Base-by-base conservation (phyloP, 305 asterid genomes). In the Solanum chacoense region DNA sequence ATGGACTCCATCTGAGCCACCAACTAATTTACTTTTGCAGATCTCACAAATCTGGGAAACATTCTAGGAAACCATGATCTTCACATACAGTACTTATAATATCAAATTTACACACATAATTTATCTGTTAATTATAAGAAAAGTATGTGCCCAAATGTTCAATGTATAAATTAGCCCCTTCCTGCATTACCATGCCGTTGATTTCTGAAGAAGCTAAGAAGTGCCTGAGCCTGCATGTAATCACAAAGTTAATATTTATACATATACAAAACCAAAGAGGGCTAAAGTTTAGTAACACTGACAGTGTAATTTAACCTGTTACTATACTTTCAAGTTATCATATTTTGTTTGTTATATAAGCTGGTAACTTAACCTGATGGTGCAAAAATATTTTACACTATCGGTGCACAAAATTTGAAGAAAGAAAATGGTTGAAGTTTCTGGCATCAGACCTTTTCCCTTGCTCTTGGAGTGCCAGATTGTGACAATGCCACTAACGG, bases 391-490 rank as follows among this genome's bases (percentile, higher is more conserved):
- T 81, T 16, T 6, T 11, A 79, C 13, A 29, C 40, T 18, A 29
- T 80, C 29, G 5, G 28, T 50, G 12, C 73, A 31, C 20, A 50
- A 32, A 45, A 45, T 9, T 28, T 81, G 67, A 42, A 81, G 38
- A 18, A 81, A 50, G 31, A 50, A 83, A 50, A 50, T 83, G 31
- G 73, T 2, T 29, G 8, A 83, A 50, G 42, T 29, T 83, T 31
- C 9, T n/a, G 84, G 32, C 72, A 72, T 67, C 85, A 87, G 69
- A 96, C 99, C 93, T 96, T 96, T 92, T 96, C 99, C 89, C 93
- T 93, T 78, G 96, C 99, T 93, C 99, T 93, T 5, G 98, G 97
- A 24, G 99, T 95, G 89, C 99, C 99, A 8, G 98, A 94, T 88
- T 94, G 98, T 20, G 96, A 93, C 86, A 96, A 92, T 73, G 97